phyloP scores from a whole-genome alignment of 352 stramenopile species.

The Pythium sp. region DNA sequence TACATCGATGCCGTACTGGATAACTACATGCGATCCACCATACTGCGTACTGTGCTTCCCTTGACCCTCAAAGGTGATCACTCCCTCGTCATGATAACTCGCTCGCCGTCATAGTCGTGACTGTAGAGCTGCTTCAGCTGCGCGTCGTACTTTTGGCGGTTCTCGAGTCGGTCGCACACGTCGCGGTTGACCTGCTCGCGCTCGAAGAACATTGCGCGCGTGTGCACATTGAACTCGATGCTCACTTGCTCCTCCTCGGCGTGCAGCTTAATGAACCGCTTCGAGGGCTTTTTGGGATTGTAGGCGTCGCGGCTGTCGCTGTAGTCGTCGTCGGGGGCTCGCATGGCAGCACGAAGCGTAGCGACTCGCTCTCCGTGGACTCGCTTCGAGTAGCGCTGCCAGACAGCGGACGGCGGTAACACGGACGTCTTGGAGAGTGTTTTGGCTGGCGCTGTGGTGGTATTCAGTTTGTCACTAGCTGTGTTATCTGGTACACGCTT shows the following conservation, averaged over 20 bases:
- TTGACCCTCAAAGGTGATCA: neutral
- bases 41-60: neutral
- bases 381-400: conserved; percentile 44
- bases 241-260: conserved; percentile 36
- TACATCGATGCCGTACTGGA: no score
- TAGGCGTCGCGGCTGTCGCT: conserved; percentile 48
- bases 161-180: conserved; percentile 48
- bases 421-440: neutral
- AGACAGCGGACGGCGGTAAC: conserved; percentile 15
- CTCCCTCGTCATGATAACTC: neutral
- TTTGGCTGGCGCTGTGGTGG: neutral
- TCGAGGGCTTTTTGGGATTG: conserved; percentile 37
- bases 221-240: conserved; percentile 34
- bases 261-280: conserved; percentile 45
- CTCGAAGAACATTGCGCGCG: conserved; percentile 43
- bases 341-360: conserved; percentile 31
- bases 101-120: neutral
- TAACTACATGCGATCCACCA: neutral
- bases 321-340: conserved; percentile 34
- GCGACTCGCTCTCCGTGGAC: conserved; percentile 26
- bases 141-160: conserved; percentile 36
- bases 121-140: conserved; percentile 16
- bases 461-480: neutral
- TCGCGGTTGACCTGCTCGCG: conserved; percentile 47
- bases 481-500: conserved; percentile 4